A percentile compares a stretch with the other conserved stretches of the same genome.
Conservation (phyloP, 192 early-diverging fungal species). For the Coemansia sp. region DNA sequence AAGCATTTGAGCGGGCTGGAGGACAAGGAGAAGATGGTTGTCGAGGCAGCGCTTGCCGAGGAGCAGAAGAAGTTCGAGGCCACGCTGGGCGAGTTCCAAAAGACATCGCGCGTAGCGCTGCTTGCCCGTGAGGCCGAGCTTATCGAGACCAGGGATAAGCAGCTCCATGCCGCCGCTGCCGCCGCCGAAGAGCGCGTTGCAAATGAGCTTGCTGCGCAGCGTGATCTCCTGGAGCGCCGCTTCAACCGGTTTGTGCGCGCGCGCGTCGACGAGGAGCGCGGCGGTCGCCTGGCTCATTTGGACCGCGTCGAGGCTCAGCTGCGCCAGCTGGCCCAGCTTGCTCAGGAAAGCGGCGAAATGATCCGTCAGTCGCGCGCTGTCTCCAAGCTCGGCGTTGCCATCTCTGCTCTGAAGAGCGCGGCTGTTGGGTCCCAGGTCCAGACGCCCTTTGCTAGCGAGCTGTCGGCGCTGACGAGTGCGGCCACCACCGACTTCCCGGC, state of each 20-base stretch:
- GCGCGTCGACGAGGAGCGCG: slow-evolving; percentile 85
- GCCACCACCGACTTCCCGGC: slow-evolving; percentile 52
- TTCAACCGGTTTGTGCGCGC: slow-evolving; percentile 76
- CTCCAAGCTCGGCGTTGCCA: slow-evolving; percentile 62
- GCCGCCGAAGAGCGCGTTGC: slow-evolving; percentile 57
- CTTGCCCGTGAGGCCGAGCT: slow-evolving; percentile 53
- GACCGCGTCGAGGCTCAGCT: slow-evolving; percentile 78
- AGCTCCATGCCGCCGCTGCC: slow-evolving; percentile 47
- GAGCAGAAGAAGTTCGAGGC: slow-evolving; percentile 58
- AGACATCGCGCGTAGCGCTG: slow-evolving; percentile 50
- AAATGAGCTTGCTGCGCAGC: slow-evolving; percentile 63
- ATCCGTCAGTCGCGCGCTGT: slow-evolving; percentile 61
- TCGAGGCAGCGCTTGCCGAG: slow-evolving; percentile 60
- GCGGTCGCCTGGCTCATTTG: slow-evolving; percentile 79
- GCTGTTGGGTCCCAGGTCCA: slow-evolving; percentile 38
- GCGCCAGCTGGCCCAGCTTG: slow-evolving; percentile 67
- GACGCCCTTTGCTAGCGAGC: slow-evolving; percentile 69
- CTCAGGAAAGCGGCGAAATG: slow-evolving; percentile 63
- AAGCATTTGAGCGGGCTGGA: slow-evolving; percentile 52
- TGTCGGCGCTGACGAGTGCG: slow-evolving; percentile 60
- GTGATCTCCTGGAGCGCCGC: slow-evolving; percentile 67
- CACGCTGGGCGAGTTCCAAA: slow-evolving; percentile 50
- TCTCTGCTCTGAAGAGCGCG: slow-evolving; percentile 63
- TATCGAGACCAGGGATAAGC: slow-evolving; percentile 50
- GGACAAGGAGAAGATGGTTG: slow-evolving; percentile 43